Percentiles rank a stretch among this genome's conserved stretches.
These are phyloP conservation scores for Nannochloropsis salina DNA, from an alignment of 108 stramenopile species.

Conservation along the genomic window DNA sequence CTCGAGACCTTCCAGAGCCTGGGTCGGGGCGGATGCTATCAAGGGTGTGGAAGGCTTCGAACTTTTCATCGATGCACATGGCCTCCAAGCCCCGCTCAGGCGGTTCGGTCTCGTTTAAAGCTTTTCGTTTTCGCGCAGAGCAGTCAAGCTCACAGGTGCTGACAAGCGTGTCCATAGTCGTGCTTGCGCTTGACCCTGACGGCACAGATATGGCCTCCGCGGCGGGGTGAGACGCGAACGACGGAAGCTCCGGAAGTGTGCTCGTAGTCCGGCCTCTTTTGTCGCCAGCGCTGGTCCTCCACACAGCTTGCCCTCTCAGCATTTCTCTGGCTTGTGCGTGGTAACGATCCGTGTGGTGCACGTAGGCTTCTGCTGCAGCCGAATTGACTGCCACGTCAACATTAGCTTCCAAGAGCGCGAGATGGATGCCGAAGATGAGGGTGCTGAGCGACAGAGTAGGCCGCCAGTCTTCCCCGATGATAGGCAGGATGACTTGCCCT, in stretches of 20 bases:
- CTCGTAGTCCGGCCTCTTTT: not conserved
- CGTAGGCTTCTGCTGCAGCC: not conserved
- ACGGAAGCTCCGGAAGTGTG: not conserved
- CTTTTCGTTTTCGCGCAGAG: not conserved
- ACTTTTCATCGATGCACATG: constrained; percentile 8
- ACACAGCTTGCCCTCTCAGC: not conserved
- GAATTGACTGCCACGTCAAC: not conserved
- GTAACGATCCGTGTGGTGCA: not conserved
- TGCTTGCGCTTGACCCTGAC: not conserved
- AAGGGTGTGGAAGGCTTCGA: no score
- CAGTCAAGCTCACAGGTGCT: not conserved
- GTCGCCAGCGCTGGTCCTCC: not conserved
- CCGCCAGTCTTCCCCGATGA: not conserved
- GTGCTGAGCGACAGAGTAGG: not conserved
- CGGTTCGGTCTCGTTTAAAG: not conserved
- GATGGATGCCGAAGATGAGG: constrained; percentile 2
- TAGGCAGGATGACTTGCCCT: constrained; percentile 4
- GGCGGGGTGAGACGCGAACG: not conserved
- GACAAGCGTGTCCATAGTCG: not conserved
- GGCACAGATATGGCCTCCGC: not conserved
- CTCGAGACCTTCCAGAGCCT: not conserved
- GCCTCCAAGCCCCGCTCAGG: constrained; percentile 2
- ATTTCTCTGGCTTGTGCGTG: not conserved
- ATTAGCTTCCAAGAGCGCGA: constrained; percentile 5
- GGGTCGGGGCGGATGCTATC: no score